These are phyloP conservation scores for Amaranthus tricolor DNA, from an alignment of 179 eudicot genomes.

Conservation along the genomic window DNA sequence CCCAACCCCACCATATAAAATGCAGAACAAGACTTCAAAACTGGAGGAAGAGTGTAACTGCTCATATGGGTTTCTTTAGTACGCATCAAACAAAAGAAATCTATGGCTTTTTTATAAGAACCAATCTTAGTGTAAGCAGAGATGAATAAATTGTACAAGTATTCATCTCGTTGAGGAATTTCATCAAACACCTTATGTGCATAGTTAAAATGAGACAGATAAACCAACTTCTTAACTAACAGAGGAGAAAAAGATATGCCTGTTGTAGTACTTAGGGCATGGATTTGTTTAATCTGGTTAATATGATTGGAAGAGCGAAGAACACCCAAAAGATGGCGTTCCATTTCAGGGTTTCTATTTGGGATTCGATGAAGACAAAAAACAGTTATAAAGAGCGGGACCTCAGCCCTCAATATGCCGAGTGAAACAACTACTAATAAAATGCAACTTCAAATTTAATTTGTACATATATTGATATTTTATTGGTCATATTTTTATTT, in stretches of 20 bases:
- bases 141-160: slow-evolving; percentile 39
- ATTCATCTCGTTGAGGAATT: slow-evolving; percentile 51
- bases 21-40: slow-evolving; percentile 48
- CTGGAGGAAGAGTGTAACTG: slow-evolving; percentile 40
- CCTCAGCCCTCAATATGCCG: too few species aligned
- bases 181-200: slow-evolving; percentile 57
- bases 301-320: slow-evolving; percentile 33
- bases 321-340: slow-evolving; percentile 22
- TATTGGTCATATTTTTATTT: too few species aligned
- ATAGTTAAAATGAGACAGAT: slow-evolving; percentile 31
- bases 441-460: too few species aligned
- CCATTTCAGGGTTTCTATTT: slow-evolving; percentile 27
- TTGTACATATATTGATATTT: too few species aligned
- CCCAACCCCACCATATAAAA: slow-evolving; percentile 38
- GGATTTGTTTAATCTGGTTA: slow-evolving; percentile 43
- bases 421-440: too few species aligned
- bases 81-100: slow-evolving; percentile 44
- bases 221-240: slow-evolving; percentile 23
- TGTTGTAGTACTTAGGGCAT: slow-evolving; percentile 31
- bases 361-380: too few species aligned
- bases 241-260: slow-evolving; percentile 19
- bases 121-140: slow-evolving; percentile 35
- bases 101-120: slow-evolving; percentile 36
- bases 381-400: too few species aligned
- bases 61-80: slow-evolving; percentile 23